Percentiles rank a stretch among this genome's conserved stretches.
These are phyloP conservation scores for Intubia oerlemansii DNA, from an alignment of 2,329 filamentous ascomycete genomes.

Conservation along the genomic window DNA sequence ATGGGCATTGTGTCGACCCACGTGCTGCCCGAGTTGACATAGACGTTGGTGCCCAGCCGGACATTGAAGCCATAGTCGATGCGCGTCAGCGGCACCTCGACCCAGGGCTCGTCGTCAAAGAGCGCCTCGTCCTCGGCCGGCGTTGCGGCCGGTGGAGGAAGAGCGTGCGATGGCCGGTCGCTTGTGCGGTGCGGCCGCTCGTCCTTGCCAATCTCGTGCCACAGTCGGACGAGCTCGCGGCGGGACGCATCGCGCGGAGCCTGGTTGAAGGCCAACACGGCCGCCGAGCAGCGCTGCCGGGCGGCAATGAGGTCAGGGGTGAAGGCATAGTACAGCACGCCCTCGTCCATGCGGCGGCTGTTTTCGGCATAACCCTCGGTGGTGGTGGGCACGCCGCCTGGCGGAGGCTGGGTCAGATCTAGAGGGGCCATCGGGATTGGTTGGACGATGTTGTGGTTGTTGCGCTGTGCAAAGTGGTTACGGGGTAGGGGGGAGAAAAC, in stretches of 20 bases:
- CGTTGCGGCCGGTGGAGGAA: no score
- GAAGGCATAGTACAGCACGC: conserved; percentile 57
- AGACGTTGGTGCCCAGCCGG: conserved; percentile 46
- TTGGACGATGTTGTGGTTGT: no score
- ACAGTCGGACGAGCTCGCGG: conserved; percentile 42
- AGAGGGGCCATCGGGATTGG: no score
- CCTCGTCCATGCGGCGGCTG: conserved; percentile 34
- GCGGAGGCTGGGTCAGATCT: no score
- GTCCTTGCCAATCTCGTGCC: conserved; percentile 30
- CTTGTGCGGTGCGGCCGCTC: no score
- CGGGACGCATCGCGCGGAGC: conserved; percentile 31
- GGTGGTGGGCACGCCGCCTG: conserved; percentile 4
- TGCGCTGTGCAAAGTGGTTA: no score
- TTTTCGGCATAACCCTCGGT: conserved; percentile 24
- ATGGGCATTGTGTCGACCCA: conserved; percentile 62
- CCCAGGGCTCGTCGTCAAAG: conserved; percentile 42
- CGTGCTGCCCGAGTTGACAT: conserved; percentile 52
- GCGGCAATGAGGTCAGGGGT: conserved; percentile 42
- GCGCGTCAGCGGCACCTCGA: conserved; percentile 41
- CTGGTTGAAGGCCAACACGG: conserved; percentile 40
- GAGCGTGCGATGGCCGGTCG: no score
- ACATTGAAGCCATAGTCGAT: conserved; percentile 66
- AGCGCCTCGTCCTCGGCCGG: conserved; percentile 10
- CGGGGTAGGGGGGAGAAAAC: not conserved
- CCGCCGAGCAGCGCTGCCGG: conserved; percentile 38